Evolutionary conservation across 2,329 filamentous ascomycete genomes (phyloP), one percentile per base, ranked within the genome.

Genomic region (Pyrenochaeta sp.): DNA sequence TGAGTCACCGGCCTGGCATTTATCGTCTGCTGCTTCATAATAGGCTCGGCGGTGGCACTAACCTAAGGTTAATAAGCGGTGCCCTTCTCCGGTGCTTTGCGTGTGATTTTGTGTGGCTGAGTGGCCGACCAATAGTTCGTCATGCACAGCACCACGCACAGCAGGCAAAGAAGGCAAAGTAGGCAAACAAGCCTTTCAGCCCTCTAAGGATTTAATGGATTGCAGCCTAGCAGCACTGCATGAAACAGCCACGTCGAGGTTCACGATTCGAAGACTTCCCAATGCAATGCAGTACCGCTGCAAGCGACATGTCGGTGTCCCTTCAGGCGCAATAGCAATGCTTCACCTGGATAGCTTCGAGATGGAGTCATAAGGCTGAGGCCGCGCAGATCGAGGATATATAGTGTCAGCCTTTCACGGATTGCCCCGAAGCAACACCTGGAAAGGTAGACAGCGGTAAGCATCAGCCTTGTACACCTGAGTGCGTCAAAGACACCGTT

Each of bases 151-250:
- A 50, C 39, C 43, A 36, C 21, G n/a, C 7, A 15, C 12, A 44
- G 29, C 23, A 54, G 42, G 50, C 50, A 45, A 44, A 20, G 17
- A 46, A n/a, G n/a, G n/a, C n/a, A n/a, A n/a, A 56, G 42, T 36
- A 43, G 39, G 39, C 46, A 48, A 45, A 37, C 32, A 15, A 20
- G 14, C 12, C 20, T 15, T 6, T 48, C 50, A 44, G 21, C 46
- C 30, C n/a, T 23, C 14, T 9, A 17, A 18, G n/a, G 45, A 14
- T 41, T 29, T 40, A 31, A 23, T 57, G 49, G 41, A 23, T 29
- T 11, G 45, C 21, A 39, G 45, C 45, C 45, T 48, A 44, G 45
- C 27, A 44, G 27, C 27, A 12, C 15, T 53, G 45, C 35, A 41
- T 32, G 10, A 27, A 23, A 14, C 12, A 17, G 51, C 31, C 36